phyloP scores from a whole-genome alignment of 441 rosid genomes.

The Mallotus japonicus region DNA sequence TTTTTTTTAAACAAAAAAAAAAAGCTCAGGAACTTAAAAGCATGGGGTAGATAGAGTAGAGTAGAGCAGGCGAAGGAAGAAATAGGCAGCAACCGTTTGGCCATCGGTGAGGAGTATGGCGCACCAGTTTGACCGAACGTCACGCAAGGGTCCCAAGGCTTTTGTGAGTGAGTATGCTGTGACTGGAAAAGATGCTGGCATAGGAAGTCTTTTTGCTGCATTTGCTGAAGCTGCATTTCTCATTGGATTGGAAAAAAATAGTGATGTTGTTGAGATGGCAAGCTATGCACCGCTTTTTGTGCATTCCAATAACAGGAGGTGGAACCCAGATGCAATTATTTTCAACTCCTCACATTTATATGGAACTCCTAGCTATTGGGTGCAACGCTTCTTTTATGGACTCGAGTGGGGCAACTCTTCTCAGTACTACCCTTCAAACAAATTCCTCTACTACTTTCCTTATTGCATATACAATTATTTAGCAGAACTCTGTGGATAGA shows the following conservation, averaged over 20 bases:
- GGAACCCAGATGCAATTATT: slow-evolving; percentile 91
- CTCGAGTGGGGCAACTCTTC: slow-evolving; percentile 79
- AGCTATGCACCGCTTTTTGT: slow-evolving; percentile 94
- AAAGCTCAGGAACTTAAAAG: too few species aligned
- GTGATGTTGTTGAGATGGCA: slow-evolving; percentile 85
- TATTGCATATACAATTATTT: slow-evolving; percentile 64
- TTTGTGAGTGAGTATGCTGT: slow-evolving; percentile 95
- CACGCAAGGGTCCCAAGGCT: slow-evolving; percentile 82
- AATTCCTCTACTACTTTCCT: slow-evolving; percentile 47
- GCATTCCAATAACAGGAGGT: slow-evolving; percentile 76
- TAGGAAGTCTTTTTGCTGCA: slow-evolving; percentile 77
- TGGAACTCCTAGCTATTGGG: slow-evolving; percentile 99
- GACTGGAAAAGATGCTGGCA: slow-evolving; percentile 76
- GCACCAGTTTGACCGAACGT: slow-evolving; percentile 53
- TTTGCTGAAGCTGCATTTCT: slow-evolving; percentile 87
- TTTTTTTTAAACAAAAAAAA: too few species aligned
- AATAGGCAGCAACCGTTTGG: too few species aligned
- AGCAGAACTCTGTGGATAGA: slow-evolving; percentile 37
- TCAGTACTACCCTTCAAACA: slow-evolving; percentile 42
- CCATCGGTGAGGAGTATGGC: too few species aligned
- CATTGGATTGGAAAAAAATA: slow-evolving; percentile 88
- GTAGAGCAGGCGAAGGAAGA: too few species aligned
- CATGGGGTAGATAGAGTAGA: too few species aligned
- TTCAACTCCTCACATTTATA: slow-evolving; percentile 60
- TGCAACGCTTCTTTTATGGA: slow-evolving; percentile 61